Evolutionary conservation across 2,329 filamentous ascomycete genomes (phyloP), one percentile per base, ranked within the genome.

Genomic region (Furcasterigmium sp.): DNA sequence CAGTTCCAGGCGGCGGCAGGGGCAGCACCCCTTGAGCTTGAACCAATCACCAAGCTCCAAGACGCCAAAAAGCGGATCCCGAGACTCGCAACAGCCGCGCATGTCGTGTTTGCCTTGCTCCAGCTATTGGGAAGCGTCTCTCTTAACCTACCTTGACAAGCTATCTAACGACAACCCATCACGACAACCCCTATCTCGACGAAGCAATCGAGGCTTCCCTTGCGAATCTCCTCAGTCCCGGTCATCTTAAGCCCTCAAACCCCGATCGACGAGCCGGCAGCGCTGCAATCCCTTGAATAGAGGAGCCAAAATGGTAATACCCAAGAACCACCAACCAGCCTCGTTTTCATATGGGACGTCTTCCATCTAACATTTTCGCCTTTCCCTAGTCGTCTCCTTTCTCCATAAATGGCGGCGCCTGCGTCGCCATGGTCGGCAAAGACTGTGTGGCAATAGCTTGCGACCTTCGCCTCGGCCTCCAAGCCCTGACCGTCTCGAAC

Each of bases 391-490:
- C 23, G 11, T 26, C 23, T 11, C 23, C 23, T 11, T 26, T 26
- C 23, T 26, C 23, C 23, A 26, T 26, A 84, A 80, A 85, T 67
- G 91, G 91, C 73, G 91, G 91, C 67, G 91, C 91, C 73, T 91
- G 86, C 71, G 90, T 97, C 55, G 91, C 91, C 69, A 97, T 97
- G 93, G 91, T 95, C 53, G 93, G 93, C 76, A 97, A 98, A 73
- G 91, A 97, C 82, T 98, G 93, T 70, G 93, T 98, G 49, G 93
- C 93, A 70, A 97, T 98, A 64, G 93, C 93, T 66, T 98, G 93
- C 76, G 93, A 98, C 71, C 88, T 98, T 54, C 91, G 93, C 52
- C 88, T 98, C 54, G 93, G 93, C 59, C 84, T 97, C 63, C 93
- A 98, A 74, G 80, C 93, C 62, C 79, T 98, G 62, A 98, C 93